These are phyloP conservation scores for Priceomyces castillae DNA, from an alignment of 805 yeast species.

Conservation along the genomic window DNA sequence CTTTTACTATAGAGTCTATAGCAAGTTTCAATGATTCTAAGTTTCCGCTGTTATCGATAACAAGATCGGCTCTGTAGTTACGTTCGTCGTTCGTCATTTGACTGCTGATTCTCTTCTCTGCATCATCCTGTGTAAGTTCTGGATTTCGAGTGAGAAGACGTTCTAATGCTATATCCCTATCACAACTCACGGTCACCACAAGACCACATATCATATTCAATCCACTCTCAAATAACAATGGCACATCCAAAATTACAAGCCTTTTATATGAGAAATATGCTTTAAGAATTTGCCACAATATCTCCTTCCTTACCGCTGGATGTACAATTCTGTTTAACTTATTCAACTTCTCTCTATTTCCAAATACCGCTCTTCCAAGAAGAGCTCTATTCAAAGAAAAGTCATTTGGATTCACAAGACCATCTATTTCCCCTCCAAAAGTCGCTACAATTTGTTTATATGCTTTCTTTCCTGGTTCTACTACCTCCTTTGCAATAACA, in stretches of 20 bases:
- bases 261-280: conserved; percentile 58
- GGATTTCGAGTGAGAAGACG: conserved; percentile 69
- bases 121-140: conserved; percentile 62
- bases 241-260: conserved; percentile 82
- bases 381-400: conserved; percentile 61
- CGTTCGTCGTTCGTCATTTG: conserved; percentile 71
- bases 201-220: conserved; percentile 70
- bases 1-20: conserved; percentile 21
- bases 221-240: conserved; percentile 79
- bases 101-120: conserved; percentile 64
- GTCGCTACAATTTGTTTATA: conserved; percentile 61
- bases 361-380: conserved; percentile 78
- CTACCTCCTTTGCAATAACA: conserved; percentile 79
- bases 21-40: conserved; percentile 20
- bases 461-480: conserved; percentile 74
- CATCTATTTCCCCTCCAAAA: conserved; percentile 55
- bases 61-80: conserved; percentile 56
- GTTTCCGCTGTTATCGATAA: conserved; percentile 57
- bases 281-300: conserved; percentile 51
- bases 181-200: conserved; percentile 66
- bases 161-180: conserved; percentile 52
- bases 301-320: conserved; percentile 76
- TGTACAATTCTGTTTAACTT: conserved; percentile 76
- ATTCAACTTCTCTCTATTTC: conserved; percentile 54
- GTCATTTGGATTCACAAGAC: conserved; percentile 42